Evolutionary conservation across 2,329 filamentous ascomycete species (phyloP), one percentile per base, ranked within the genome.

Genomic region (Ophiostoma quercus): DNA sequence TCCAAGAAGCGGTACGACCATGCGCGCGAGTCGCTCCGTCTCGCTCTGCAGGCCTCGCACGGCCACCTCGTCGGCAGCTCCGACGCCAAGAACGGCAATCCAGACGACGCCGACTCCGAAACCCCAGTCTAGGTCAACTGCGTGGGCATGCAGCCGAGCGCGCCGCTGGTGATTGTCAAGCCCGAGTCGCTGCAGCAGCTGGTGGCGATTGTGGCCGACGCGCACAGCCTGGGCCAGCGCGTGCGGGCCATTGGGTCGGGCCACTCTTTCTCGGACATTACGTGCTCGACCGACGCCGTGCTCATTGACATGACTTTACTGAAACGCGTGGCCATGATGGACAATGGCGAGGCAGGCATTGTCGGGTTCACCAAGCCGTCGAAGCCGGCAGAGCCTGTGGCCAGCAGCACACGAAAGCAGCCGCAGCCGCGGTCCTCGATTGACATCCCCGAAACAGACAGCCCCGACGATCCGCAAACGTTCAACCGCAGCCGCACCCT

Each of bases 231-330:
- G 2, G 54, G 32, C 5, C 72, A 73, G 47, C 73, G 73, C 1
- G 74, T 76, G 1, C 74, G 74, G 2, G 75, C 75, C 6, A 72
- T 76, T 2, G 75, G 75, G 1, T 75, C 75, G 0, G 75, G 75
- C n/a, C 75, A 76, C 67, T 73, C 74, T 3, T 76, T 76, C 8
- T 76, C 75, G 1, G 72, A 76, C 65, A 73, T 76, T 37, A 74
- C 74, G 0, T 39, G 67, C 57, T 69, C 74, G 0, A 71, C 74
- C 22, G 63, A 73, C 34, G 74, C 73, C 9, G 47, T 76, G 7
- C 71, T 76, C 11, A 54, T 76, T 2, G 70, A 73, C 63, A 70
- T 75, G 34, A 66, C 69, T 5, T 69, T 71, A 1, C 70, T 76
- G 7, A 71, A 69, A 3, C 72, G 72, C 9, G 47, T 75, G 2